Base-by-base conservation (phyloP, 2,329 filamentous ascomycete species). In the Domatiomyces globalis region DNA sequence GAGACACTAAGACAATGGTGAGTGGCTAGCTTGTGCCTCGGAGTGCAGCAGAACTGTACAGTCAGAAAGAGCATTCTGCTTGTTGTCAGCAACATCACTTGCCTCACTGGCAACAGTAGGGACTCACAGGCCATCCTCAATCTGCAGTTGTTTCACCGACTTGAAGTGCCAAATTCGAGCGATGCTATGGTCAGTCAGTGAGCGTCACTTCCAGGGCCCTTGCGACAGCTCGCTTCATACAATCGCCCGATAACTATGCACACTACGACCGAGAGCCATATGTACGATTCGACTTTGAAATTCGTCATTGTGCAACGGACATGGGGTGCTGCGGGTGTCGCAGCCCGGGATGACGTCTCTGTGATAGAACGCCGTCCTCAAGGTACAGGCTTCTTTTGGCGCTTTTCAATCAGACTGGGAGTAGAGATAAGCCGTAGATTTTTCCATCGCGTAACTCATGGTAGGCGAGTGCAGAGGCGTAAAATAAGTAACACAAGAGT, bases 121-220 rank as follows among this genome's bases (percentile, higher is more conserved):
- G 22, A 25, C 22, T 25, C 22, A 25, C 20, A 77, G 65, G 59
- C 72, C 79, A 60, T 81, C 78, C 57, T 81, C 78, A 22, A 72
- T 59, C 58, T 76, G 73, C n/a, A 78, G 70, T 48, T 53, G 56
- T 8, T 53, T 51, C 12, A 59, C 18, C 7, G 56, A 56, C 27
- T 56, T 57, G 52, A 59, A 58, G 42, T 57, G 57, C 46, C 56
- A 25, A 6, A 58, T 39, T 15, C 56, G 53, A 22, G 56, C 49
- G 12, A 48, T 33, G 25, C 22, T 25, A 25, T 54, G 25, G 27
- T 9, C 25, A 29, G 45, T 43, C 39, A 6, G 15, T 46, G 5
- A 8, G 17, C 12, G 43, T 19, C 20, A 36, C 19, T 15, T 42
- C n/a, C 27, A 20, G 6, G 36, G 12, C 4, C 6, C 9, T 12